Evolutionary conservation across 495 filamentous ascomycete genomes (phyloP).

Genomic region (Aspergillus indologenus): DNA sequence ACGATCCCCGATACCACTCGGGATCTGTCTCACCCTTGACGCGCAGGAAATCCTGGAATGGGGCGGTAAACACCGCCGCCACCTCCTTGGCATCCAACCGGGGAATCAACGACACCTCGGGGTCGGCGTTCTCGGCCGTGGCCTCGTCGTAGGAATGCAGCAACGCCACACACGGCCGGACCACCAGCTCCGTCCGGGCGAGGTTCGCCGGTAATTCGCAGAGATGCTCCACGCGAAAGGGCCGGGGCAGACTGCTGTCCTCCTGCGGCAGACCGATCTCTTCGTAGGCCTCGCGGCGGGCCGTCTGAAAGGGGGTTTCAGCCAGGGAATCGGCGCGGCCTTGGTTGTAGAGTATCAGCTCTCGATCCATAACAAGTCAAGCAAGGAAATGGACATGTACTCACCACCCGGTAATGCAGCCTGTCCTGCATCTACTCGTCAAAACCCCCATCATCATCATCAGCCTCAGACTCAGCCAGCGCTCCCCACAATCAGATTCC

Average conservation of each 20-base stretch:
- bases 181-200: constrained; percentile 75
- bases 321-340: constrained; percentile 48
- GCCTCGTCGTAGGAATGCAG: constrained; percentile 57
- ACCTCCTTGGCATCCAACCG: constrained; percentile 81
- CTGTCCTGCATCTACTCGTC: constrained; percentile 59
- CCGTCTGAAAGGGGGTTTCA: constrained; percentile 66
- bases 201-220: constrained; percentile 78
- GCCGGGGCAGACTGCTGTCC: too few relatives aligned
- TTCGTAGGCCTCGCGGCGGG: constrained; percentile 82
- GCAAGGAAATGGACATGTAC: constrained; percentile 16
- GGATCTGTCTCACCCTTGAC: constrained; percentile 43
- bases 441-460: not conserved
- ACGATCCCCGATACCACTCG: constrained; percentile 56
- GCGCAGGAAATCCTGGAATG: constrained; percentile 69
- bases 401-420: constrained; percentile 84
- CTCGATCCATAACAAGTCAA: not conserved
- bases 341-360: constrained; percentile 7
- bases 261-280: constrained; percentile 93
- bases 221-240: constrained; percentile 79
- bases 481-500: too few relatives aligned
- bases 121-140: constrained; percentile 41
- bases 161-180: constrained; percentile 82
- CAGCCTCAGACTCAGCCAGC: not conserved
- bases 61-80: constrained; percentile 84
- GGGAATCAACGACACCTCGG: constrained; percentile 71